These are phyloP conservation scores for Penicillium lagena DNA, from an alignment of 495 filamentous ascomycete genomes.

Conservation along the genomic window DNA sequence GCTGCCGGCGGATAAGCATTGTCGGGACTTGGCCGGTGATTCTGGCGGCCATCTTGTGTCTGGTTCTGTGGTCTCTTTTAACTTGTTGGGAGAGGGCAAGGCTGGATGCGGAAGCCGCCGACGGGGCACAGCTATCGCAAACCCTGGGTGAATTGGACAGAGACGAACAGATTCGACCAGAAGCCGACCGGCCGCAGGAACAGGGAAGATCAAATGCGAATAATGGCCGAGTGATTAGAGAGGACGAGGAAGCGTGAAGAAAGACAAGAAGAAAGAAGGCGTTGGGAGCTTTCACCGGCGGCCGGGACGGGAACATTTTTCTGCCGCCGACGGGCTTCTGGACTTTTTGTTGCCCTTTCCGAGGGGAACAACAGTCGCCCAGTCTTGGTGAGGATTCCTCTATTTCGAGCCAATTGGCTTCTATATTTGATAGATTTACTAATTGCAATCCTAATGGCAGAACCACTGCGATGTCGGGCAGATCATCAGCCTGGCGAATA, in stretches of 20 bases:
- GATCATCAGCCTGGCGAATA: constrained; percentile 20
- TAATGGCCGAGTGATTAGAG: no score
- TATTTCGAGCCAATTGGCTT: background rate
- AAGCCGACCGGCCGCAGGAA: constrained; percentile 19
- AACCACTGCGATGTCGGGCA: constrained; percentile 24
- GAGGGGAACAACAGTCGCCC: constrained; percentile 13
- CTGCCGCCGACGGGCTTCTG: constrained; percentile 28
- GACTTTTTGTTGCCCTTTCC: constrained; percentile 13
- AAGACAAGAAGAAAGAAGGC: no score
- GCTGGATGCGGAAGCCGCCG: no score
- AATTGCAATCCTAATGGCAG: background rate
- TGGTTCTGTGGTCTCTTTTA: constrained; percentile 1
- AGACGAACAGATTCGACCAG: constrained; percentile 19
- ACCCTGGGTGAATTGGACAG: constrained; percentile 17
- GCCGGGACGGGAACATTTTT: constrained; percentile 44
- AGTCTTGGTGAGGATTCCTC: constrained; percentile 5
- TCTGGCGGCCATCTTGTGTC: constrained; percentile 32
- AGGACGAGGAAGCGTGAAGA: no score
- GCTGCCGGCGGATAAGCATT: constrained; percentile 34
- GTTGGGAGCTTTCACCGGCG: constrained; percentile 40
- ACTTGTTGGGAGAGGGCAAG: no score
- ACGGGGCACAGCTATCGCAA: background rate
- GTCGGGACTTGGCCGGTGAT: constrained; percentile 31
- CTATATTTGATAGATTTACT: constrained; percentile 4
- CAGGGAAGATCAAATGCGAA: no score